phyloP scores from a whole-genome alignment of 495 filamentous ascomycete species.

The Diplogelasinospora grovesii region DNA sequence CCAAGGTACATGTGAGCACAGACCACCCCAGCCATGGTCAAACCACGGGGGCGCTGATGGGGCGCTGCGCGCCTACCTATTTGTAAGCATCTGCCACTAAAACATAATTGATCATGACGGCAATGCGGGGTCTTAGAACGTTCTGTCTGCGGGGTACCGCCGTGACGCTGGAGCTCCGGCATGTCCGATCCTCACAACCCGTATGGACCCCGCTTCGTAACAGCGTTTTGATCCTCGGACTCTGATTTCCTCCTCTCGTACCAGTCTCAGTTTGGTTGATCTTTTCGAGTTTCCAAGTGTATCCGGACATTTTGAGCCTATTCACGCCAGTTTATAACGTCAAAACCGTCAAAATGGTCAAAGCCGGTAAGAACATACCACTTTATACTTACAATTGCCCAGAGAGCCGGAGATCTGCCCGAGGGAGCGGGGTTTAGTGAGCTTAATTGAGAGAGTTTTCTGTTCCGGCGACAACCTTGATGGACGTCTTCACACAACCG shows the following conservation, averaged over 20 bases:
- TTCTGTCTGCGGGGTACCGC: too few relatives aligned
- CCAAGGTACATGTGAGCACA: too few relatives aligned
- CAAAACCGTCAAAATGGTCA: constrained; percentile 70
- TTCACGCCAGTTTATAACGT: too few relatives aligned
- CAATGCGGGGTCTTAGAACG: constrained; percentile 22
- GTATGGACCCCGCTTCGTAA: constrained; percentile 17
- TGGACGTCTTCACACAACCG: constrained; percentile 12
- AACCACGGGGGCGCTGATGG: too few relatives aligned
- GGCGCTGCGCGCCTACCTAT: neutral
- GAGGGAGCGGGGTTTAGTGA: constrained; percentile 6
- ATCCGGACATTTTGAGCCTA: too few relatives aligned
- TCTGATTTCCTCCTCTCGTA: constrained; percentile 7
- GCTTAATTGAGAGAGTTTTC: constrained; percentile 17
- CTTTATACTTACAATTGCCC: constrained; percentile 10
- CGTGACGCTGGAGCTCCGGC: too few relatives aligned
- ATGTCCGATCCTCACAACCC: too few relatives aligned
- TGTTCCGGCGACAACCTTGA: constrained; percentile 20
- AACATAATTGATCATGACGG: constrained; percentile 7
- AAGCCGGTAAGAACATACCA: constrained; percentile 67
- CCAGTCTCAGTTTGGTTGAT: too few relatives aligned
- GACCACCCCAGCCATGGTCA: too few relatives aligned
- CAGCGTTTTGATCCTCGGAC: constrained; percentile 20
- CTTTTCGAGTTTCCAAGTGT: too few relatives aligned
- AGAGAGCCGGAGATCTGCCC: constrained; percentile 3
- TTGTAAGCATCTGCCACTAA: neutral